These are phyloP conservation scores for Lonicera japonica DNA, from an alignment of 129 eudicot species.

Conservation along the genomic window DNA sequence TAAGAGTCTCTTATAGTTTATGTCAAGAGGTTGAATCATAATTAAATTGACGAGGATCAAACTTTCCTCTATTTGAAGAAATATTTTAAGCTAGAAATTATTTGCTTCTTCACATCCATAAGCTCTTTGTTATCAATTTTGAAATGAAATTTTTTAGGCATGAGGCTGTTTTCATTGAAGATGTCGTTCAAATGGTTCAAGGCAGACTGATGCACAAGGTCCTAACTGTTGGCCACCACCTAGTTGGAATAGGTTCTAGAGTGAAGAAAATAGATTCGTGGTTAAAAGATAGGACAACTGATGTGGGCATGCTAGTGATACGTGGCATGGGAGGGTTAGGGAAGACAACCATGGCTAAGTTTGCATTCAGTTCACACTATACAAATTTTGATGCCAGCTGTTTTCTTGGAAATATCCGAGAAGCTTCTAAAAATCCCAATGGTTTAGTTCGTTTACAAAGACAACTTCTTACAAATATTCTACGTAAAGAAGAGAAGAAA, in stretches of 20 bases:
- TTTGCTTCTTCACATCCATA: too few relatives aligned
- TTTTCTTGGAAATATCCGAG: neutral
- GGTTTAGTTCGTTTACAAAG: constrained; percentile 4
- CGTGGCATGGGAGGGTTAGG: constrained; percentile 11
- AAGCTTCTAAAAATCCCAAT: neutral
- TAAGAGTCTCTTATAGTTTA: too few relatives aligned
- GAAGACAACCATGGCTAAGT: constrained; percentile 5
- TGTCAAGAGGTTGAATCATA: too few relatives aligned
- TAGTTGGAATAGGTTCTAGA: constrained; percentile 11
- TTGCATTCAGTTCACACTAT: neutral
- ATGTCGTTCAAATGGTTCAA: neutral
- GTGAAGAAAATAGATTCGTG: constrained; percentile 3
- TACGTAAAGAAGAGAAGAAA: neutral
- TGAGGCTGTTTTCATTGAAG: neutral
- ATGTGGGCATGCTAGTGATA: neutral
- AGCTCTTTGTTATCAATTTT: too few relatives aligned
- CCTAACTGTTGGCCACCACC: neutral
- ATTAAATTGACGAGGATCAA: too few relatives aligned
- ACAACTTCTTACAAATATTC: neutral
- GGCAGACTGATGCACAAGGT: neutral
- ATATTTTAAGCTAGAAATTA: too few relatives aligned
- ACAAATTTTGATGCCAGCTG: neutral
- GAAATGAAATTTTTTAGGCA: constrained; percentile 11
- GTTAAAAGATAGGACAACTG: neutral
- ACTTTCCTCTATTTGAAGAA: too few relatives aligned